These are phyloP conservation scores for Geranium brycei DNA, from an alignment of 345 rosid species.

Conservation along the genomic window DNA sequence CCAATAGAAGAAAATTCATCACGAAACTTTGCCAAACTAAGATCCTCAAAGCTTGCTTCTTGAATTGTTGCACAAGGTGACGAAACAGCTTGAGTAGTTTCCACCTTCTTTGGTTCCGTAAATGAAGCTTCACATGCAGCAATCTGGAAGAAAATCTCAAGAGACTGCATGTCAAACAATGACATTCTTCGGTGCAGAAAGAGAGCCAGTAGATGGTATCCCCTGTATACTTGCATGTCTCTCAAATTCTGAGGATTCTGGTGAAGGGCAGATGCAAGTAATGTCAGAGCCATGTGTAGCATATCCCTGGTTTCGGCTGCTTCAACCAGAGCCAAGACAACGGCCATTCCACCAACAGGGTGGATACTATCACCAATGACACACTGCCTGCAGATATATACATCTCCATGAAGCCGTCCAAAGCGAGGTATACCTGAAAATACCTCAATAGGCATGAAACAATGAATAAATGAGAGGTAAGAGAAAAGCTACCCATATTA, in stretches of 20 bases:
- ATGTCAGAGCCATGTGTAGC: conserved; percentile 91
- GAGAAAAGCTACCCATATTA: not conserved
- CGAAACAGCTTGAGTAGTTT: conserved; percentile 22
- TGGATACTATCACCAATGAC: conserved; percentile 85
- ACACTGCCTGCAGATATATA: conserved; percentile 68
- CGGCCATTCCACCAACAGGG: conserved; percentile 82
- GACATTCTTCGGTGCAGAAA: conserved; percentile 83
- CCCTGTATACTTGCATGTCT: conserved; percentile 94
- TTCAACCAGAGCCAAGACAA: conserved; percentile 84
- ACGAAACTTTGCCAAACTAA: conserved; percentile 59
- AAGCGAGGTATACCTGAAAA: conserved; percentile 85
- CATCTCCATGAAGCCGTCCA: conserved; percentile 85
- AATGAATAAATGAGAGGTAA: conserved; percentile 5
- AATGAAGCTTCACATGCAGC: conserved; percentile 99
- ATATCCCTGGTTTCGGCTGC: conserved; percentile 87
- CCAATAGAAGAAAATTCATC: conserved; percentile 82
- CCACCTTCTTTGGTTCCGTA: conserved; percentile 78
- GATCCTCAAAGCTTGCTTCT: conserved; percentile 71
- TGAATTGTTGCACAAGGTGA: conserved; percentile 41
- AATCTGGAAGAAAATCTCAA: conserved; percentile 90
- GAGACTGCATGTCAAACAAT: conserved; percentile 87
- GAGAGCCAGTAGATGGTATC: conserved; percentile 91
- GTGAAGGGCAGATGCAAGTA: conserved; percentile 88
- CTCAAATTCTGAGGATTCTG: conserved; percentile 90
- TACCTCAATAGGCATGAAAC: not conserved